Conservation (phyloP, 257 asterid genomes). For the Lithospermum erythrorhizon region DNA sequence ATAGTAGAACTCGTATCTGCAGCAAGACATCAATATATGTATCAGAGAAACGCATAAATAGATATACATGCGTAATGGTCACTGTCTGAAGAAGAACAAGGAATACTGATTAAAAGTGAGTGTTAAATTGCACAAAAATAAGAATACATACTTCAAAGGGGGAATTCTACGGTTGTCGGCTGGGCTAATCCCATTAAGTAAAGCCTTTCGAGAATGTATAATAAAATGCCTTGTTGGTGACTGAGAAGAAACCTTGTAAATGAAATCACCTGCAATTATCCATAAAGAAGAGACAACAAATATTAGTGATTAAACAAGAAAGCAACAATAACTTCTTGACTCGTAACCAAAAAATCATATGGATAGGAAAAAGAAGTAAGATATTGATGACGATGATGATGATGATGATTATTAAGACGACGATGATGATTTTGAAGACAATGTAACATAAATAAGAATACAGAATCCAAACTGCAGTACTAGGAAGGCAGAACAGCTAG, state of each 20-base stretch:
- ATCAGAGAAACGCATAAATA: neutral
- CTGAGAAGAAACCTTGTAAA: conserved; percentile 79
- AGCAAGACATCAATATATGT: neutral
- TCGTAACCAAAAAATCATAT: neutral
- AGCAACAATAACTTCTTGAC: neutral
- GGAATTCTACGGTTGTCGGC: conserved; percentile 87
- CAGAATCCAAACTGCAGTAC: no score
- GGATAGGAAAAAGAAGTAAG: neutral
- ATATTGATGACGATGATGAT: neutral
- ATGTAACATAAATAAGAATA: no score
- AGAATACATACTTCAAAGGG: conserved; percentile 61
- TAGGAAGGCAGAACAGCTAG: no score
- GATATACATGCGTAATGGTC: conserved; percentile 2
- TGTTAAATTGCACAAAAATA: neutral
- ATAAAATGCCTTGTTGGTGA: conserved; percentile 90
- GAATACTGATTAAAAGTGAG: neutral
- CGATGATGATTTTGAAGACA: no score
- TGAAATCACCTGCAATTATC: conserved; percentile 73
- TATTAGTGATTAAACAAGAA: neutral
- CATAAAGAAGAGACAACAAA: conserved; percentile 9
- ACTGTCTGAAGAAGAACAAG: conserved; percentile 9
- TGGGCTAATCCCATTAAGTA: conserved; percentile 88
- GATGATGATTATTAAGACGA: no score
- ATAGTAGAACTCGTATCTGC: conserved; percentile 89
- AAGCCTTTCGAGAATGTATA: conserved; percentile 91